phyloP scores from a whole-genome alignment of 2,329 filamentous ascomycete species.

The Pezicula neosporulosa region DNA sequence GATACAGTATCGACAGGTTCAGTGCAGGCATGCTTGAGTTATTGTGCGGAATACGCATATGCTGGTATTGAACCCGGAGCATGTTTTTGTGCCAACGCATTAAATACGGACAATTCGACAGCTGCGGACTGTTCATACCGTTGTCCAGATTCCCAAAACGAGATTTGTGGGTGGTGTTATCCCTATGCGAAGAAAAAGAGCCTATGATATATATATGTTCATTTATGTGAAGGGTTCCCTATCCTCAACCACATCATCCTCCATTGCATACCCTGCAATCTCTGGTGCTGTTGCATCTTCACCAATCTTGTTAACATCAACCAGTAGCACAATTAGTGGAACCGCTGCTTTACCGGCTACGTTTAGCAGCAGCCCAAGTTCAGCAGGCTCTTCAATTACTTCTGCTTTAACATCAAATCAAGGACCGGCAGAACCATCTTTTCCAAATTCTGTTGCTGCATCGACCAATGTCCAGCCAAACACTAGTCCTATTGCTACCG shows the following conservation, averaged over 20 bases:
- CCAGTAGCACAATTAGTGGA: neutral
- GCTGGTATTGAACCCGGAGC: neutral
- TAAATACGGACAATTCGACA: neutral
- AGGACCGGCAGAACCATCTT: no score
- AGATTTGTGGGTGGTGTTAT: slow-evolving; percentile 1
- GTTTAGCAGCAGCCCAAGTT: neutral
- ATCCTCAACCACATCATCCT: neutral
- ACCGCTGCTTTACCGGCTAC: neutral
- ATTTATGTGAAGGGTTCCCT: neutral
- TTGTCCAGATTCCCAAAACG: neutral
- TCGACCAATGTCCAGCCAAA: no score
- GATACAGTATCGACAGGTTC: neutral
- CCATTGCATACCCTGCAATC: neutral
- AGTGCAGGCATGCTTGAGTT: neutral
- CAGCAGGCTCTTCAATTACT: neutral
- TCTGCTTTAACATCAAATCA: no score
- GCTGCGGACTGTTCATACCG: neutral
- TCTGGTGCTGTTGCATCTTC: neutral
- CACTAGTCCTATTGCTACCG: no score
- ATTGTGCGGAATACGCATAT: neutral
- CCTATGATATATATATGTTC: neutral
- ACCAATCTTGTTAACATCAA: neutral
- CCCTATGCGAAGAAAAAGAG: neutral
- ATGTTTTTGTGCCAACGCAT: neutral
- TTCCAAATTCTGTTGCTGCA: no score